Base-by-base conservation (phyloP, 306 rosid genomes). In the Vicia villosa region DNA sequence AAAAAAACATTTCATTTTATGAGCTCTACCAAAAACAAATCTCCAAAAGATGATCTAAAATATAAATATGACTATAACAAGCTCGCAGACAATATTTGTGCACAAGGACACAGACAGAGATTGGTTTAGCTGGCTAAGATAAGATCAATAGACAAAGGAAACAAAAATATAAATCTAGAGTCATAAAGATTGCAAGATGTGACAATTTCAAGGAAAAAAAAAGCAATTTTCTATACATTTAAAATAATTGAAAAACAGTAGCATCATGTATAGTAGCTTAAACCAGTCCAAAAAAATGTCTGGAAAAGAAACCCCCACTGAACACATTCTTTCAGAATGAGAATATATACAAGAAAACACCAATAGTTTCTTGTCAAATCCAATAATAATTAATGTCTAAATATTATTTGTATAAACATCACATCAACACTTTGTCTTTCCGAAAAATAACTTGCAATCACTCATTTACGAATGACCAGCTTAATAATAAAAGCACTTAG, bases 1-100 rank as follows among this genome's bases (percentile, higher is more conserved):
- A 58, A 30, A 50, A 65, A 73, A 36, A 30, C 50, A 42, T 34
- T 69, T 37, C 50, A 63, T 55, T 69, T 38, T 61, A 11, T 45
- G 63, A 74, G 9, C 12, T 47, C 57, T 28, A 26, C 49, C 34
- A 24, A 36, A 49, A 15, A 20, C 10, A 24, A 50, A 73, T 17
- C 17, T 10, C 40, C 52, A 36, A 7, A 37, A 36, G 55, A 10
- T 26, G 13, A 19, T 72, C 47, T 59, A 59, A 68, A 51, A 12
- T 52, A 24, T 13, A 20, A 69, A 66, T 51, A 63, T 30, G 42
- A 22, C 10, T n/a, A 61, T 69, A 55, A 54, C 6, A 17, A 40
- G 42, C 45, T 54, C 47, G 3, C 28, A 55, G 11, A 32, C 30
- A 52, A 15, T 54, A 20, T 30, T 14, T 58, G 24, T 22, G 52